phyloP scores from a whole-genome alignment of 352 stramenopile species.

The Pythium brassicae region DNA sequence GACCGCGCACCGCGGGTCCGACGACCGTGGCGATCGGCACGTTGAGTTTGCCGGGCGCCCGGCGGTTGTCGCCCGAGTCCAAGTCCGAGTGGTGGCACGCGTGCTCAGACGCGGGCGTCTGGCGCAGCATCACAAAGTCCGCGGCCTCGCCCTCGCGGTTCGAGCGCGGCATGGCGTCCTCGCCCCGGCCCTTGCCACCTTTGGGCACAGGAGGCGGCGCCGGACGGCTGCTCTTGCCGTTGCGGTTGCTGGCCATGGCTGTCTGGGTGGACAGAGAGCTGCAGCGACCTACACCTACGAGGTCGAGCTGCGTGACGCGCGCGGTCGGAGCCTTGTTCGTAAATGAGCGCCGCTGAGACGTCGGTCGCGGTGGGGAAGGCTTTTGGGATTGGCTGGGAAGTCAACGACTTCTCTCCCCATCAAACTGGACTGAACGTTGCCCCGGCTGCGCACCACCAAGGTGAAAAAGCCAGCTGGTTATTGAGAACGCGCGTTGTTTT shows the following conservation, averaged over 20 bases:
- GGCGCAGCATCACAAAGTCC: slow-evolving; percentile 15
- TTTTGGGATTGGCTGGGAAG: too few relatives aligned
- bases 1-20: slow-evolving; percentile 9
- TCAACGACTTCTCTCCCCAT: background rate
- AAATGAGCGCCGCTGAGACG: background rate
- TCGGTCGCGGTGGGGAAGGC: background rate
- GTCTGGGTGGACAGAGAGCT: background rate
- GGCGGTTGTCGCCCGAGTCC: background rate
- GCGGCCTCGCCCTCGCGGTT: slow-evolving; percentile 6
- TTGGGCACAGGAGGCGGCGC: too few relatives aligned
- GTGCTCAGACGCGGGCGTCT: slow-evolving; percentile 25
- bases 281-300: background rate
- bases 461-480: background rate
- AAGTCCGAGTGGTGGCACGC: slow-evolving; percentile 10
- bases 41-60: background rate
- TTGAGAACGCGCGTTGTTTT: slow-evolving; percentile 4
- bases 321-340: background rate
- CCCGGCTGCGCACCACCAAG: too few relatives aligned
- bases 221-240: background rate
- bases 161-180: slow-evolving; percentile 14
- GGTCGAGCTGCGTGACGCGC: background rate
- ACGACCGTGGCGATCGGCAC: slow-evolving; percentile 22
- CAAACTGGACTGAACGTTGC: too few relatives aligned
- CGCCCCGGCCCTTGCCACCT: background rate
- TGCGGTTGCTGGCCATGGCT: slow-evolving; percentile 6